phyloP scores from a whole-genome alignment of 1,284 basidiomycete genomes.

The Tilletia setariae region DNA sequence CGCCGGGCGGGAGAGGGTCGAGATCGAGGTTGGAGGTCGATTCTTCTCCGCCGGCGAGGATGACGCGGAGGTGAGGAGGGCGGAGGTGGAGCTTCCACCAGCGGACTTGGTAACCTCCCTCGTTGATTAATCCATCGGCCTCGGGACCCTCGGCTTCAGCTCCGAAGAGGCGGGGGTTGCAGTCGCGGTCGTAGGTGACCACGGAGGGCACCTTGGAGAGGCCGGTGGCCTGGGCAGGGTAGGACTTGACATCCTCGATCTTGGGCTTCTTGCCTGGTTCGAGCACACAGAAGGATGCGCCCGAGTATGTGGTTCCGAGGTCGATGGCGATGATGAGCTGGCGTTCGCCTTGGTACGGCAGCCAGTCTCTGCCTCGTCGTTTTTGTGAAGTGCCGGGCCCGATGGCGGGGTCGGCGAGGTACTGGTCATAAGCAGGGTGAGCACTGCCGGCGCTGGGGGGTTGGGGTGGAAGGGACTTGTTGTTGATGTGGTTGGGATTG shows the following conservation, averaged over 20 bases:
- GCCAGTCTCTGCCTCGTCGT: slow-evolving; percentile 21
- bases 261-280: slow-evolving; percentile 23
- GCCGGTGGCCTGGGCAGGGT: slow-evolving; percentile 22
- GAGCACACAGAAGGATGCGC: slow-evolving; percentile 23
- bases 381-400: slow-evolving; percentile 15
- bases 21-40: slow-evolving; percentile 16
- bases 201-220: slow-evolving; percentile 25
- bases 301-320: slow-evolving; percentile 22
- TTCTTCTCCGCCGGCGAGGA: slow-evolving; percentile 19
- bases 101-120: slow-evolving; percentile 21
- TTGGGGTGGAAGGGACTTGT: slow-evolving; percentile 2
- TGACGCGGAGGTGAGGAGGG: slow-evolving; percentile 22
- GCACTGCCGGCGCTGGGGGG: background rate
- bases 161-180: slow-evolving; percentile 20
- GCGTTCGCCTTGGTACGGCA: slow-evolving; percentile 21
- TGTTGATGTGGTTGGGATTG: background rate
- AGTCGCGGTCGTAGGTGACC: slow-evolving; percentile 21
- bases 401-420: slow-evolving; percentile 17
- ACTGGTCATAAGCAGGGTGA: slow-evolving; percentile 17
- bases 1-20: slow-evolving; percentile 21
- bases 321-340: slow-evolving; percentile 26
- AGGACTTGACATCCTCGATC: slow-evolving; percentile 22
- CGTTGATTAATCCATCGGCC: slow-evolving; percentile 20
- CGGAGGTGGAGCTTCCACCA: slow-evolving; percentile 25
- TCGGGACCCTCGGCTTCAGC: slow-evolving; percentile 24